phyloP scores from a whole-genome alignment of 1,139 yeast species.

The Diutina sp. region DNA sequence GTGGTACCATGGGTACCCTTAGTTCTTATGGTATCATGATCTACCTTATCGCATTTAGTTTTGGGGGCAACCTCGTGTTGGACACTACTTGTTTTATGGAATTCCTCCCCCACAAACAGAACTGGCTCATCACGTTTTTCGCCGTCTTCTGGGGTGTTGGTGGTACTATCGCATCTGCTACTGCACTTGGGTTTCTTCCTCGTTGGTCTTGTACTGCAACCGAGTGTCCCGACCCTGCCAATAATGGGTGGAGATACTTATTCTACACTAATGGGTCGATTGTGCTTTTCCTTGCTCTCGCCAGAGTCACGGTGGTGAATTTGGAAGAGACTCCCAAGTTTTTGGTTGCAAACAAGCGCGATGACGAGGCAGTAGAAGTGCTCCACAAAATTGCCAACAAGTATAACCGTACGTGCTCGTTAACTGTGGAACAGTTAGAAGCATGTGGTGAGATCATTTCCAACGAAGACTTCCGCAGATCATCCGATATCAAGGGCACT shows the following conservation, averaged over 20 bases:
- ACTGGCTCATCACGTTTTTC: not conserved
- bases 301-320: conserved; percentile 32
- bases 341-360: conserved; percentile 37
- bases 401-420: conserved; percentile 26
- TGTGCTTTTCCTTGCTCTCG: conserved; percentile 33
- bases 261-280: not conserved
- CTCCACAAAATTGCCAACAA: conserved; percentile 27
- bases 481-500: conserved; percentile 1
- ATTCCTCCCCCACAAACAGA: not conserved
- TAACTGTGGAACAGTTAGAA: conserved; percentile 31
- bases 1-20: not conserved
- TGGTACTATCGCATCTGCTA: not conserved
- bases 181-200: not conserved
- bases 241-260: conserved; percentile 1
- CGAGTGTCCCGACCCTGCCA: not conserved
- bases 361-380: conserved; percentile 31
- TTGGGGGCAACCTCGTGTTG: conserved; percentile 1
- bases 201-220: not conserved
- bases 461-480: conserved; percentile 8
- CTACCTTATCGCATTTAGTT: not conserved
- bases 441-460: conserved; percentile 27
- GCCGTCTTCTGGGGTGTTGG: conserved; percentile 2
- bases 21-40: not conserved
- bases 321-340: conserved; percentile 48
- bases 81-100: not conserved